Evolutionary conservation across 805 yeast genomes (phyloP), one percentile per base, ranked within the genome.

Genomic region (Yarrowia hollandica): DNA sequence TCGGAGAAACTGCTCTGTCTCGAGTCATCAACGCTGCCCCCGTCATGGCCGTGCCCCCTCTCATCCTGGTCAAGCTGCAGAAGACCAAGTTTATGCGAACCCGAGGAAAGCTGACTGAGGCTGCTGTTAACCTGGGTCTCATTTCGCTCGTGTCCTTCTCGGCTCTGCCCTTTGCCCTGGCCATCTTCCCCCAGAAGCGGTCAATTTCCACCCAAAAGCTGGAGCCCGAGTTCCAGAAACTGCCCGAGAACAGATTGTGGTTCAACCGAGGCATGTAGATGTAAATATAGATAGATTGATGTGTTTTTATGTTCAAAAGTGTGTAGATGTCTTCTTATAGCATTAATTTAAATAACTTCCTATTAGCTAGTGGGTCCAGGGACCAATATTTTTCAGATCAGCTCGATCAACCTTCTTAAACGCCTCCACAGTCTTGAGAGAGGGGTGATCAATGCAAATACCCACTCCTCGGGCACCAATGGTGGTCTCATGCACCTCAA

Each of bases 1-100:
- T 94, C 44, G 97, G 96, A 21, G 98, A 94, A 73, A 94, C 99
- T 10, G 98, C 97, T 2, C 83, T 91, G 28, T 88, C 96, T 41
- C 79, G 99, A 69, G 96, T 94, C 42, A 87, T 92, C 65, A 94
- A 90, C 67, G 97, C 98, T 15, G 88, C 99, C 0, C 99, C 99
- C 16, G 81, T 94, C 66, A 94, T 94, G 99, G 99, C 88, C 18
- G 72, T 94, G 5, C 99, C 99, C 1, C 97, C 99, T 2, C 78
- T 94, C 66, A 68, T 89, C 23, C 78, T 94, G 39, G 90, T 90
- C 44, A 82, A 78, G 70, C 76, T 94, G 64, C 97, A 94, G 74
- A 81, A 79, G 64, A 57, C 56, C 26, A 78, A 85, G 1, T 68
- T 85, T 15, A 77, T 91, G 63, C 83, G 81, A 67, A 86, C 88